phyloP scores from a whole-genome alignment of 345 rosid species.

The Pistacia integerrima region DNA sequence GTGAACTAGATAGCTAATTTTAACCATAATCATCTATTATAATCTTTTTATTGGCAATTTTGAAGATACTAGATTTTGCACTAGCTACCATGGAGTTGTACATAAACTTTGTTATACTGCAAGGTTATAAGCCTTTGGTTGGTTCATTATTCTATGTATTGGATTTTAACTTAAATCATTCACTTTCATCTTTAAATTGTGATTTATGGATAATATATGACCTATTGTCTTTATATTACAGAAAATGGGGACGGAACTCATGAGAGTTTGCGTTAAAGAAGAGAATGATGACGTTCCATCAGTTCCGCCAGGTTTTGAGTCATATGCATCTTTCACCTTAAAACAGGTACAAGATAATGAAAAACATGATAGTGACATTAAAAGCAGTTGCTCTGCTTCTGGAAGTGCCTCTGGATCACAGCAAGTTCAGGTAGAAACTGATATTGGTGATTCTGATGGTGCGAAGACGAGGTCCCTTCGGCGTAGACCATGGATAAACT shows the following conservation, averaged over 20 bases:
- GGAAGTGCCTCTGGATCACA: slow-evolving; percentile 45
- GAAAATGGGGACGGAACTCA: slow-evolving; percentile 88
- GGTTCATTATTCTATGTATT: background rate
- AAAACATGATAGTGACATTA: slow-evolving; percentile 35
- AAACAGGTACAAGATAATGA: slow-evolving; percentile 46
- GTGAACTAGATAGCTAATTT: background rate
- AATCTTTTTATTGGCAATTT: background rate
- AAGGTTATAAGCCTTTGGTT: slow-evolving; percentile 6
- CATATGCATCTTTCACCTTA: slow-evolving; percentile 72
- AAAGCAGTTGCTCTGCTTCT: slow-evolving; percentile 38
- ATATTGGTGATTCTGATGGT: slow-evolving; percentile 33
- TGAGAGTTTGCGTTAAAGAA: slow-evolving; percentile 79
- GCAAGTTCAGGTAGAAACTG: slow-evolving; percentile 48
- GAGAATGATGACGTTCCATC: slow-evolving; percentile 85
- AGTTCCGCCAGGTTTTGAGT: slow-evolving; percentile 96
- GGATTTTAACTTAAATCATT: slow-evolving; percentile 2
- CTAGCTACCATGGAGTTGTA: background rate
- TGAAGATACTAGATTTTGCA: background rate
- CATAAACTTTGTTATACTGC: background rate
- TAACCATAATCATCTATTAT: background rate
- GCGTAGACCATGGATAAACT: slow-evolving; percentile 64
- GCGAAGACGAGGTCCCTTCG: slow-evolving; percentile 56
- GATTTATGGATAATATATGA: slow-evolving; percentile 15
- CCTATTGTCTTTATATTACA: slow-evolving; percentile 24
- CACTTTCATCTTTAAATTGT: background rate